These are phyloP conservation scores for Carex scoparia DNA, from an alignment of 176 grass and related monocot species.

Conservation along the genomic window DNA sequence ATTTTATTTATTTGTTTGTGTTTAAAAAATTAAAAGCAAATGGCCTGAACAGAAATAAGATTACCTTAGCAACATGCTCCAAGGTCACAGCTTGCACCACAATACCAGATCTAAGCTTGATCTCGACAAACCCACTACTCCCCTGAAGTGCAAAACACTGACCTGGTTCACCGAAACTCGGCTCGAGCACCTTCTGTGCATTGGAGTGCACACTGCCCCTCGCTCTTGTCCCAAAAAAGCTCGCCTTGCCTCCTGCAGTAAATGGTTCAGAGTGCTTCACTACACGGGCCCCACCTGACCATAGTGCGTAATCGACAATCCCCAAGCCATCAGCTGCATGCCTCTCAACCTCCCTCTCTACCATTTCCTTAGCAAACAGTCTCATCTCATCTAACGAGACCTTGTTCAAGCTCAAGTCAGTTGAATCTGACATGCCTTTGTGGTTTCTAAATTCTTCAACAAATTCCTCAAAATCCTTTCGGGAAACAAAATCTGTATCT, in stretches of 20 bases:
- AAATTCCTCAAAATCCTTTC: conserved; percentile 58
- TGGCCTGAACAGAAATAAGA: not conserved
- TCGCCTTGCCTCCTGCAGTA: conserved; percentile 22
- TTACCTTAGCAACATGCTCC: conserved; percentile 86
- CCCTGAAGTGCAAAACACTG: conserved; percentile 79
- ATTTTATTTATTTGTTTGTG: not conserved
- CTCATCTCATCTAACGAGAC: conserved; percentile 62
- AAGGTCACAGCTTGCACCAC: conserved; percentile 74
- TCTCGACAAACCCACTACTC: conserved; percentile 71
- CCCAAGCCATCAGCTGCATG: conserved; percentile 90
- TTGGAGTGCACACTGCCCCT: conserved; percentile 14
- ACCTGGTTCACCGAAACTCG: conserved; percentile 89
- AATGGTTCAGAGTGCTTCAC: conserved; percentile 56
- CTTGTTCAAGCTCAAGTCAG: not conserved
- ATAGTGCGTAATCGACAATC: conserved; percentile 77
- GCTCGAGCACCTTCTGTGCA: conserved; percentile 68
- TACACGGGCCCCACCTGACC: conserved; percentile 62
- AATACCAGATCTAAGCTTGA: conserved; percentile 60
- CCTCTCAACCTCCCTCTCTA: conserved; percentile 72
- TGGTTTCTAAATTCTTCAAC: conserved; percentile 44
- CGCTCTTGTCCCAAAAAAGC: conserved; percentile 6
- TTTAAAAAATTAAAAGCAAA: not conserved
- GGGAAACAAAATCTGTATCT: conserved; percentile 40
- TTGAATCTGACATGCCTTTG: conserved; percentile 6
- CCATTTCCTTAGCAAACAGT: conserved; percentile 61